Evolutionary conservation across 345 rosid species (phyloP), one percentile per base, ranked within the genome.

Genomic region (Melaleuca quinquenervia): DNA sequence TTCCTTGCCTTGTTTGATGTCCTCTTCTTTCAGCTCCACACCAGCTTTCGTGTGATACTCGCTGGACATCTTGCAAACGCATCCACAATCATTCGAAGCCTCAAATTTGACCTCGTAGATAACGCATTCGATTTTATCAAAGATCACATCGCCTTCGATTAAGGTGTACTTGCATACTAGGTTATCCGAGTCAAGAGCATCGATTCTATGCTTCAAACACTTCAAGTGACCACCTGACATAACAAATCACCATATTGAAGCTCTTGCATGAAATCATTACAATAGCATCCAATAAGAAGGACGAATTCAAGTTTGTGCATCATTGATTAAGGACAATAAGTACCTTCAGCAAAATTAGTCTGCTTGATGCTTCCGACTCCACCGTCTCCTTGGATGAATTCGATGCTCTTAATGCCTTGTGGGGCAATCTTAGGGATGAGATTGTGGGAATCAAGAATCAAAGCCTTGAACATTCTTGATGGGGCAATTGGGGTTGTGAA

Each of bases 341-440:
- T 80, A 80, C 90, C 87, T 50, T 87, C 88, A 16, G 70, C 85
- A n/a, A 88, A 87, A 64, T 50, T 89, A 13, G 83, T 21, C 52
- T 86, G 55, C 83, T 84, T 91, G 86, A 88, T 86, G 84, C 83
- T 89, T 58, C 90, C 90, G 21, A 88, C 87, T 13, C 91, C 93
- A 22, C 93, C 93, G 84, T 87, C 84, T 5, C 93, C 93, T 87
- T 88, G 84, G 45, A 90, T 51, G 36, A 54, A 60, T 53, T 88
- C 85, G 26, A 86, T n/a, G 55, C 75, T 84, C 51, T 88, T 78
- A 32, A 91, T 3, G 44, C 82, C 86, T 7, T 89, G 88, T 53
- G 92, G 91, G 82, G 88, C 5, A 26, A 88, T 32, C 82, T 82
- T 87, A 12, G 89, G 91, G 52, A 82, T 16, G 52, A 80, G 51